Percentiles rank a stretch among this genome's conserved stretches.
phyloP scores from a whole-genome alignment of 108 stramenopile species.

The Seminavis robusta region DNA sequence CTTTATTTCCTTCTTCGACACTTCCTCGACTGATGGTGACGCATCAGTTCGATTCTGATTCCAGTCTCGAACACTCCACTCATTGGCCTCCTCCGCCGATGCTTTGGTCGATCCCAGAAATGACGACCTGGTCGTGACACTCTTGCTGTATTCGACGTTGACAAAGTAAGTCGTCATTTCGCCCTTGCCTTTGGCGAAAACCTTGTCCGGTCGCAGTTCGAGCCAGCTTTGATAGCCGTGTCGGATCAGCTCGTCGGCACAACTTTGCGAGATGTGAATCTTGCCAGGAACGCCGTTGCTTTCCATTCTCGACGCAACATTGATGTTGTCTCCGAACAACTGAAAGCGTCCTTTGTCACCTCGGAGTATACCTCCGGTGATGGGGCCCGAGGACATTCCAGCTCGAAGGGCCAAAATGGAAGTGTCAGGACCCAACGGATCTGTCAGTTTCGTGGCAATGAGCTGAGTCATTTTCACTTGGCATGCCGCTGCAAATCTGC shows the following conservation, averaged over 20 bases:
- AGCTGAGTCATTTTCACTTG: no score
- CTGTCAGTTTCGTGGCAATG: neutral
- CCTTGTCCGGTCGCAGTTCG: neutral
- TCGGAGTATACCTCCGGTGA: slow-evolving; percentile 43
- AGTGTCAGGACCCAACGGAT: slow-evolving; percentile 13
- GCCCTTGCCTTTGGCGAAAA: no score
- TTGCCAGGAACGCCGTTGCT: slow-evolving; percentile 26
- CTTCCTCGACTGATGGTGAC: no score
- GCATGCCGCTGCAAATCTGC: no score
- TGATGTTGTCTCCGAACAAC: slow-evolving; percentile 57
- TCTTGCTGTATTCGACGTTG: no score
- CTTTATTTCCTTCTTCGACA: no score
- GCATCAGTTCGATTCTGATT: no score
- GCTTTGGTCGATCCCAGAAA: no score
- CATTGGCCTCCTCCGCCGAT: no score
- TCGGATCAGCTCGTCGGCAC: slow-evolving; percentile 32
- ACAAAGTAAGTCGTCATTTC: no score
- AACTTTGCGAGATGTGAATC: slow-evolving; percentile 45
- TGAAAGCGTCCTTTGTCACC: slow-evolving; percentile 50
- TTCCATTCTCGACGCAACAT: slow-evolving; percentile 58
- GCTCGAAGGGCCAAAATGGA: slow-evolving; percentile 22
- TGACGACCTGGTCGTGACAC: no score
- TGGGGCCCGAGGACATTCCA: slow-evolving; percentile 45
- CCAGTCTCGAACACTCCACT: no score
- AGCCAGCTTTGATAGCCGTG: slow-evolving; percentile 9